phyloP scores from a whole-genome alignment of 1,139 yeast species.

The Hansenula lynferdii region DNA sequence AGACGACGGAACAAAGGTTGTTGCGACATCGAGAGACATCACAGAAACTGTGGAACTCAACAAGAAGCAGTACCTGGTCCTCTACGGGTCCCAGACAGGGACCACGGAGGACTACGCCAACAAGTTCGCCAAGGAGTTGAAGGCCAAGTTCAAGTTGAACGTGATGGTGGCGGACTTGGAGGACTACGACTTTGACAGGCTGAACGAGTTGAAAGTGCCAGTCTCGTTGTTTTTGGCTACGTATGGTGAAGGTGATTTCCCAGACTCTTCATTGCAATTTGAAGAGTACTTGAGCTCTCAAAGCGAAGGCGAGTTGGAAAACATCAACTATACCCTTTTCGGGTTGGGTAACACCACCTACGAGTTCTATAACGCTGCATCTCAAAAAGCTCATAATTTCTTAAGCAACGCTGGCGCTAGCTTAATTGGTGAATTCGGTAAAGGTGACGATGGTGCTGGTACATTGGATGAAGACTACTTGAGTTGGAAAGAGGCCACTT shows the following conservation, averaged over 20 bases:
- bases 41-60: conserved; percentile 56
- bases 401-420: conserved; percentile 62
- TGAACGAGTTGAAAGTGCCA: conserved; percentile 55
- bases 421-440: conserved; percentile 68
- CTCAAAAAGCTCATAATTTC: conserved; percentile 51
- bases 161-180: conserved; percentile 88
- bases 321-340: conserved; percentile 66
- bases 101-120: conserved; percentile 98
- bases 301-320: conserved; percentile 58
- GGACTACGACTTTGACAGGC: conserved; percentile 77
- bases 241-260: conserved; percentile 98
- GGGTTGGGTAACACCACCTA: conserved; percentile 94
- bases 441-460: conserved; percentile 94
- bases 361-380: conserved; percentile 85
- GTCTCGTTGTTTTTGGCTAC: conserved; percentile 83
- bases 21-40: conserved; percentile 49
- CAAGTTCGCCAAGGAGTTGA: conserved; percentile 84
- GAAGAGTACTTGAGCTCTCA: conserved; percentile 46
- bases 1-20: conserved; percentile 34
- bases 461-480: conserved; percentile 94
- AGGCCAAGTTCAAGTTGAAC: conserved; percentile 73
- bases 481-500: conserved; percentile 82
- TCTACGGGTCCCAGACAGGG: conserved; percentile 97
- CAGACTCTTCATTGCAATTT: conserved; percentile 85
- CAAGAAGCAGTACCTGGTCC: conserved; percentile 72